phyloP scores from a whole-genome alignment of 176 grass and related monocot genomes.

The Zizania latifolia region DNA sequence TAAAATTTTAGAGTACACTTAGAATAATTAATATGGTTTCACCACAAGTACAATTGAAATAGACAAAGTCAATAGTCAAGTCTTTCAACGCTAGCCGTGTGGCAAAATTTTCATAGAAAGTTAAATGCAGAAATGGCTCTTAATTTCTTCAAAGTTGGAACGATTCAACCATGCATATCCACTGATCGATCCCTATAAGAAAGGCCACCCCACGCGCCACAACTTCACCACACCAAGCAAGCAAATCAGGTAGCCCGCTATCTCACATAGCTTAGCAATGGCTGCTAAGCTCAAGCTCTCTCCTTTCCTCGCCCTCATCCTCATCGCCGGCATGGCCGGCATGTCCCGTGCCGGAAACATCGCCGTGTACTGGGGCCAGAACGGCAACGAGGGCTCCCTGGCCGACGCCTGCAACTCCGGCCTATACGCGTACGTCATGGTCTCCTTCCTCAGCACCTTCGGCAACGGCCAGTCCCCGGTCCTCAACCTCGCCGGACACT shows the following conservation, averaged over 20 bases:
- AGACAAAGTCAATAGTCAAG: not conserved
- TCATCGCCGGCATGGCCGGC: slow-evolving; percentile 29
- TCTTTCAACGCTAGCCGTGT: not conserved
- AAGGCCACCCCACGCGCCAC: not conserved
- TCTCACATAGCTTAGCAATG: slow-evolving; percentile 11
- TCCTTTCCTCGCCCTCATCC: slow-evolving; percentile 28
- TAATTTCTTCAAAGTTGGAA: not conserved
- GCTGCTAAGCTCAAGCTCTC: slow-evolving; percentile 12
- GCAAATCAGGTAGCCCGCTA: not conserved
- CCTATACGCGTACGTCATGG: slow-evolving; percentile 30
- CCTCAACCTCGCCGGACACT: slow-evolving; percentile 67
- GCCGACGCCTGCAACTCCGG: slow-evolving; percentile 51
- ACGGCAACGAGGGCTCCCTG: slow-evolving; percentile 50
- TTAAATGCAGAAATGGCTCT: not conserved
- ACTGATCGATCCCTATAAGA: slow-evolving; percentile 3
- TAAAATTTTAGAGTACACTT: not conserved
- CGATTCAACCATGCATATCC: slow-evolving; percentile 9
- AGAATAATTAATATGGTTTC: not conserved
- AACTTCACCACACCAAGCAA: slow-evolving; percentile 22
- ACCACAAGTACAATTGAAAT: not conserved
- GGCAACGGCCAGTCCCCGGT: slow-evolving; percentile 46
- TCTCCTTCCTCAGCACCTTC: slow-evolving; percentile 64
- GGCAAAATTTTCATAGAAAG: not conserved
- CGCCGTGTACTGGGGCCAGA: slow-evolving; percentile 76
- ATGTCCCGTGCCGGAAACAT: slow-evolving; percentile 44